These are phyloP conservation scores for Capronia americana DNA, from an alignment of 2,329 filamentous ascomycete species.

Conservation along the genomic window DNA sequence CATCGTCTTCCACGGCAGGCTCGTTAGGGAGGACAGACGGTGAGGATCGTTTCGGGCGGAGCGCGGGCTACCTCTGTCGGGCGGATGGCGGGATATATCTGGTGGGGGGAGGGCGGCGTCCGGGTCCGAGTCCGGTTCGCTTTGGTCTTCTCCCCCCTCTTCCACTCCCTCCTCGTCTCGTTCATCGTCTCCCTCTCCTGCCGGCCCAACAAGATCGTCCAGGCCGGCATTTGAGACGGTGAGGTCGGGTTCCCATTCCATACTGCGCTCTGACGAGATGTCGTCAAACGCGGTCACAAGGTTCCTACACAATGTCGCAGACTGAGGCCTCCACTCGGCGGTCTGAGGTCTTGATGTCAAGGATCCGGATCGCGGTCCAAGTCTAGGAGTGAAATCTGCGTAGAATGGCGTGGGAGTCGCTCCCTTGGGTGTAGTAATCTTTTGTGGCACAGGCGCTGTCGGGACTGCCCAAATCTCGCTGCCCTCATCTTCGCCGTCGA, in stretches of 20 bases:
- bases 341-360: not conserved
- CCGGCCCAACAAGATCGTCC: not conserved
- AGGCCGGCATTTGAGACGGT: not conserved
- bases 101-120: conserved; percentile 25
- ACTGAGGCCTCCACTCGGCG: not conserved
- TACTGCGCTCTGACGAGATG: not conserved
- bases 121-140: conserved; percentile 13
- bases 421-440: not conserved
- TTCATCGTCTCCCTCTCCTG: not conserved
- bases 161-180: conserved; percentile 6
- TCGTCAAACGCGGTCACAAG: not conserved
- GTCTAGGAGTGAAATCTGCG: not conserved
- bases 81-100: conserved; percentile 24
- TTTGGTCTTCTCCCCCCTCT: conserved; percentile 9
- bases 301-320: not conserved
- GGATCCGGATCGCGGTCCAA: not conserved
- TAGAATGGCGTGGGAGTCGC: not conserved
- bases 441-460: not conserved
- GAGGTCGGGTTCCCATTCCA: not conserved
- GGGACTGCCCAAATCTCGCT: conserved; percentile 1
- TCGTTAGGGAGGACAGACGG: conserved; percentile 5
- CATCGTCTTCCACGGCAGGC: not conserved
- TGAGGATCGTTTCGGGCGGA: not conserved
- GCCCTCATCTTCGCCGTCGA: not conserved
- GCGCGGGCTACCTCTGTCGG: conserved; percentile 1